These are phyloP conservation scores for Cordyceps tenuipes DNA, from an alignment of 2,329 filamentous ascomycete species.

Conservation along the genomic window DNA sequence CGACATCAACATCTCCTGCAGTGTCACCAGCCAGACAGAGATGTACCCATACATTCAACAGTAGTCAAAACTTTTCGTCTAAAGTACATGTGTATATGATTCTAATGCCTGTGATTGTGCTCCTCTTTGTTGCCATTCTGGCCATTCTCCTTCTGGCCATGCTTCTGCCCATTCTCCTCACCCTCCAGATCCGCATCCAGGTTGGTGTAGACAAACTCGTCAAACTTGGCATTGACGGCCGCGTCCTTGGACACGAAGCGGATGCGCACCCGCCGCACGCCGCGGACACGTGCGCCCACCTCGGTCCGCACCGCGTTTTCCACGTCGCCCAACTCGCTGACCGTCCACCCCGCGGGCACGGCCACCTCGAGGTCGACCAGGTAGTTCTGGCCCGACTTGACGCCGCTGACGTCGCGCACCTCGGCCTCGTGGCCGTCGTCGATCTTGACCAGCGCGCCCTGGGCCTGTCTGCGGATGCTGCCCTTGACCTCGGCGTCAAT, in stretches of 20 bases:
- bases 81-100: background rate
- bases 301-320: constrained; percentile 66
- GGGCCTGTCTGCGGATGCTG: constrained; percentile 59
- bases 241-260: constrained; percentile 69
- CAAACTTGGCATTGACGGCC: constrained; percentile 49
- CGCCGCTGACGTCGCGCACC: constrained; percentile 71
- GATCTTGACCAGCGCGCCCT: constrained; percentile 48
- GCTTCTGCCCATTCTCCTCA: too few relatives aligned
- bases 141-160: too few relatives aligned
- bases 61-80: background rate
- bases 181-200: constrained; percentile 54
- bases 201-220: constrained; percentile 69
- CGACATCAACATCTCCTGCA: too few relatives aligned
- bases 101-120: constrained; percentile 9
- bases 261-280: constrained; percentile 74
- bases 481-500: constrained; percentile 77
- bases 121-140: background rate
- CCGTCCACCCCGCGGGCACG: constrained; percentile 67
- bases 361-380: constrained; percentile 82
- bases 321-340: constrained; percentile 60
- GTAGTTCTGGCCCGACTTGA: constrained; percentile 96
- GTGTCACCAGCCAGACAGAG: too few relatives aligned
- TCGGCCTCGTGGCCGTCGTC: constrained; percentile 52
- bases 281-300: constrained; percentile 70
- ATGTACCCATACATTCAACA: background rate